Percentiles rank a stretch among this genome's conserved stretches.
These are phyloP conservation scores for Podosphaera aphanis DNA, from an alignment of 2,329 filamentous ascomycete genomes.

Conservation along the genomic window DNA sequence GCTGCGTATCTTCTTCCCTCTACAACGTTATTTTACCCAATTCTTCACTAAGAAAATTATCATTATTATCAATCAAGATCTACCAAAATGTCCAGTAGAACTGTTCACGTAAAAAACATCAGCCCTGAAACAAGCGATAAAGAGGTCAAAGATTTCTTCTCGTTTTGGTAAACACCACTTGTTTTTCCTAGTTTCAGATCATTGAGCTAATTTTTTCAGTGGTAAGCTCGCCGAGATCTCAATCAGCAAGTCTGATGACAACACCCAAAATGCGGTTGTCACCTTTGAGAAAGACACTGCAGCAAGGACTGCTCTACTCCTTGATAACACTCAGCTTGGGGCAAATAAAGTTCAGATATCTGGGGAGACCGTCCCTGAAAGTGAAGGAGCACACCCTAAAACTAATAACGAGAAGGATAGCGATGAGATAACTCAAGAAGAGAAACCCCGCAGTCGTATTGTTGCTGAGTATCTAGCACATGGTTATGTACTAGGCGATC, in stretches of 20 bases:
- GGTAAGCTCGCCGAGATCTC: slow-evolving; percentile 79
- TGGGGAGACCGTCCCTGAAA: slow-evolving; percentile 37
- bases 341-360: slow-evolving; percentile 59
- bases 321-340: slow-evolving; percentile 91
- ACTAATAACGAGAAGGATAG: slow-evolving; percentile 31
- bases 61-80: not conserved
- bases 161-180: slow-evolving; percentile 49
- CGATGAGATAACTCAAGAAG: slow-evolving; percentile 70
- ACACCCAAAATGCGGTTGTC: slow-evolving; percentile 62
- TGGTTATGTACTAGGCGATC: slow-evolving; percentile 63
- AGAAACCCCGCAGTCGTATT: slow-evolving; percentile 87
- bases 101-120: slow-evolving; percentile 80
- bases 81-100: slow-evolving; percentile 19
- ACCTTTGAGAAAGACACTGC: slow-evolving; percentile 93
- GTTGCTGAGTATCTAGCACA: slow-evolving; percentile 91
- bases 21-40: too few relatives aligned
- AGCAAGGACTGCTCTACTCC: slow-evolving; percentile 84
- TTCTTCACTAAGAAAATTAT: too few relatives aligned
- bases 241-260: slow-evolving; percentile 39
- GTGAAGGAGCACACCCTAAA: slow-evolving; percentile 31
- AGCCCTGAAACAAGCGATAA: slow-evolving; percentile 59
- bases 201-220: slow-evolving; percentile 22
- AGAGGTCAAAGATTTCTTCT: slow-evolving; percentile 92
- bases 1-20: too few relatives aligned
- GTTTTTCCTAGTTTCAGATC: not conserved